Evolutionary conservation across 768 basidiomycete genomes (phyloP).

Genomic region (Boletus speciosus): DNA sequence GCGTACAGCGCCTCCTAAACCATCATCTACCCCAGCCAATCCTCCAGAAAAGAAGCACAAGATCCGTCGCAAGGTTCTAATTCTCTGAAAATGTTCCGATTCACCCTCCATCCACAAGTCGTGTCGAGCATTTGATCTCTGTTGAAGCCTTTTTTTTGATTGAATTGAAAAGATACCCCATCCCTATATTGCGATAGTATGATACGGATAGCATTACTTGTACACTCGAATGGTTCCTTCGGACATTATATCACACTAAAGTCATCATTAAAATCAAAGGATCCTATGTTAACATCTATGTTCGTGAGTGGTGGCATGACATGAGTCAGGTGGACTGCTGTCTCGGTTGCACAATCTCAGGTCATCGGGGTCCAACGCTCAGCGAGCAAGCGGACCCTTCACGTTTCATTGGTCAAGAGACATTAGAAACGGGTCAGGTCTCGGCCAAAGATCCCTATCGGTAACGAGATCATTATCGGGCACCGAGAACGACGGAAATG

Average conservation of each 20-base stretch:
- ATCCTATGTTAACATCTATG: constrained; percentile 10
- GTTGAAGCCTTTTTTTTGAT: neutral
- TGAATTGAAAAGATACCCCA: constrained; percentile 13
- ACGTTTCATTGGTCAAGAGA: neutral
- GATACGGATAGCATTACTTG: constrained; percentile 23
- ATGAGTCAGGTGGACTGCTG: neutral
- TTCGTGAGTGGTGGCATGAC: neutral
- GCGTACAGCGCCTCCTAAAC: constrained; percentile 6
- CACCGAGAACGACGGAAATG: constrained; percentile 4
- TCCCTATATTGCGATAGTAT: constrained; percentile 11
- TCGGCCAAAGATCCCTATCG: constrained; percentile 68
- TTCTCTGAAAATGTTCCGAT: constrained; percentile 19
- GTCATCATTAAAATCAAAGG: constrained; percentile 7
- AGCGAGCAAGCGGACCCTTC: neutral
- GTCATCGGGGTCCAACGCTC: neutral
- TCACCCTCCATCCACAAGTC: neutral
- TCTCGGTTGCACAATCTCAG: neutral
- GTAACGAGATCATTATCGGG: constrained; percentile 14
- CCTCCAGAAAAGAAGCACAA: constrained; percentile 28
- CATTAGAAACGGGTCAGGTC: constrained; percentile 66
- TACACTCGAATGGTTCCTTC: constrained; percentile 9
- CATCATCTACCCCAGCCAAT: constrained; percentile 3
- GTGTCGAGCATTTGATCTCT: constrained; percentile 3
- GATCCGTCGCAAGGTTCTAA: constrained; percentile 30
- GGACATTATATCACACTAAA: constrained; percentile 13